Evolutionary conservation across 2,329 filamentous ascomycete genomes (phyloP).

Genomic region (Peltaster fructicola): DNA sequence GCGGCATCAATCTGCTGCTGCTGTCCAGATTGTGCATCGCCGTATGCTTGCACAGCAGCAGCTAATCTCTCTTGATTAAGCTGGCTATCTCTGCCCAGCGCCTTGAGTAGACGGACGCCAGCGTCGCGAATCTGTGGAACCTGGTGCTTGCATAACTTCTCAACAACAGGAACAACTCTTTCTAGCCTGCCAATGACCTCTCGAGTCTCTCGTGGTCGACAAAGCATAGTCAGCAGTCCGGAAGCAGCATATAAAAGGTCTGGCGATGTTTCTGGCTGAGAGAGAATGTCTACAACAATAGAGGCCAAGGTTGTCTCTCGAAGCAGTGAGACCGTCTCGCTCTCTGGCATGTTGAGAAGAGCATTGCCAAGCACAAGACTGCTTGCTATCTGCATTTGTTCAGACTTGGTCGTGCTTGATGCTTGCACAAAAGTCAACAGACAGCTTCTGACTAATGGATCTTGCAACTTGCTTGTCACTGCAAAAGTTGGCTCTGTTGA

Average conservation of each 20-base stretch:
- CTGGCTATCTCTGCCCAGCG: conserved; percentile 12
- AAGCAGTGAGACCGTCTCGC: no score
- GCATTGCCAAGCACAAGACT: no score
- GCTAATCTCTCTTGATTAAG: conserved; percentile 12
- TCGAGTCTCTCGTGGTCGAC: conserved; percentile 8
- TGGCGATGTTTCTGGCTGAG: no score
- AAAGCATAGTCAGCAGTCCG: conserved; percentile 14
- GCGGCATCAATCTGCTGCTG: conserved; percentile 2
- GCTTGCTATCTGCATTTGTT: no score
- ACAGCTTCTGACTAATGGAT: no score
- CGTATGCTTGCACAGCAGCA: no score
- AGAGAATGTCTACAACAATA: no score
- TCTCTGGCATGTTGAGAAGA: no score
- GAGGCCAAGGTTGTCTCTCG: no score
- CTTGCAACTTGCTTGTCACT: conserved; percentile 4
- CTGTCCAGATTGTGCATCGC: conserved; percentile 1
- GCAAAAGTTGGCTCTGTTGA: conserved; percentile 10
- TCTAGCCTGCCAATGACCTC: conserved; percentile 12
- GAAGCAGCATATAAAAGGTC: conserved; percentile 14
- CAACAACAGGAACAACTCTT: conserved; percentile 4
- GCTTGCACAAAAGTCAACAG: no score
- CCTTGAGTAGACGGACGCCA: conserved; percentile 12
- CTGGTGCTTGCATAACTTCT: conserved; percentile 10
- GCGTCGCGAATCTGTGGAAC: conserved; percentile 13
- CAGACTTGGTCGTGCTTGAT: no score